Evolutionary conservation across 371 early-diverging fungal genomes (phyloP).

Genomic region (Neoconidiobolus thromboides): DNA sequence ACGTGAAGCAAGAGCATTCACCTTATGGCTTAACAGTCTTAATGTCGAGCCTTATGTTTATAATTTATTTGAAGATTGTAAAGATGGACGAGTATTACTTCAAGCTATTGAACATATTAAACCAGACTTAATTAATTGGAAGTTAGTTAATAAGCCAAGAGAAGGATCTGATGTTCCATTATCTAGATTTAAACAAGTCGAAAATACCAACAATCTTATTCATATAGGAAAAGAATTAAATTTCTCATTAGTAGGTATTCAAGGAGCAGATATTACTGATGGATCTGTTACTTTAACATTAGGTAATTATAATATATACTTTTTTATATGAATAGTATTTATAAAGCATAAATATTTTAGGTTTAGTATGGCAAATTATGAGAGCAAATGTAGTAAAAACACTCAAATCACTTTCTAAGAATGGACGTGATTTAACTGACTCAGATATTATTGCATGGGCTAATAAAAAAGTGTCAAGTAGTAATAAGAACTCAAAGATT

Average conservation of each 20-base stretch:
- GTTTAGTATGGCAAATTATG: conserved; percentile 93
- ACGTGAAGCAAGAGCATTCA: conserved; percentile 37
- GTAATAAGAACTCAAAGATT: conserved; percentile 51
- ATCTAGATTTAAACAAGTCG: conserved; percentile 84
- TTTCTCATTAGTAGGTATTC: conserved; percentile 87
- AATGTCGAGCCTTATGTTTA: conserved; percentile 89
- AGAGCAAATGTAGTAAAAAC: conserved; percentile 87
- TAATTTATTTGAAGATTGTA: conserved; percentile 69
- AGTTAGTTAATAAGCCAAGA: conserved; percentile 37
- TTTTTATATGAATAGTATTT: neutral
- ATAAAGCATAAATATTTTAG: conserved; percentile 8
- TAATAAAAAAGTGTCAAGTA: conserved; percentile 48
- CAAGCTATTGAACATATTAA: conserved; percentile 86
- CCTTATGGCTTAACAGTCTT: conserved; percentile 87
- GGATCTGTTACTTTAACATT: conserved; percentile 73
- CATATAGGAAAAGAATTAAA: conserved; percentile 61
- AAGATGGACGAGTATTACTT: conserved; percentile 59
- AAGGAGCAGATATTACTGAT: conserved; percentile 86
- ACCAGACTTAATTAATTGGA: conserved; percentile 81
- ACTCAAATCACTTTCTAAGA: conserved; percentile 56
- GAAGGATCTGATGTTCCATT: conserved; percentile 26
- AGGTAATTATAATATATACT: conserved; percentile 12
- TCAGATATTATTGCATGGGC: conserved; percentile 87
- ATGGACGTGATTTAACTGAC: conserved; percentile 69
- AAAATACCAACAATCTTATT: conserved; percentile 87